Evolutionary conservation across 306 rosid species (phyloP).

Genomic region (Vigna radiata): DNA sequence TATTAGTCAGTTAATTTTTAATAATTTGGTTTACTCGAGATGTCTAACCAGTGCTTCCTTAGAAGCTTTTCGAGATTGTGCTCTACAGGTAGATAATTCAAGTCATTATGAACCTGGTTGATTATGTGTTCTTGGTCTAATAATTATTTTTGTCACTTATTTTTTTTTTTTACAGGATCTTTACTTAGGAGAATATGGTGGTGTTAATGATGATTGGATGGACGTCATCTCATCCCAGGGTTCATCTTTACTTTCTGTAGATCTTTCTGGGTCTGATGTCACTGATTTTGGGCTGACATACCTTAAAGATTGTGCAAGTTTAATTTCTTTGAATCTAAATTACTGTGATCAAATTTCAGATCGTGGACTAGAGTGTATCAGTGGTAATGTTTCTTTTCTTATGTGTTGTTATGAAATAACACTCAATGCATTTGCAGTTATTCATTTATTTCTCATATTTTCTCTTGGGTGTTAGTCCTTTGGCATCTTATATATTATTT

Average conservation of each 20-base stretch:
- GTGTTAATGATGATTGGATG: conserved; percentile 91
- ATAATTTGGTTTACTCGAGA: conserved; percentile 68
- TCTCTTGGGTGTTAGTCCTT: conserved; percentile 27
- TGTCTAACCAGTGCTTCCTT: conserved; percentile 59
- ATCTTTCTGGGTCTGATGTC: conserved; percentile 87
- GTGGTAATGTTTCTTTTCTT: conserved; percentile 58
- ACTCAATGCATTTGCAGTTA: background rate
- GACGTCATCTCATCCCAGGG: conserved; percentile 90
- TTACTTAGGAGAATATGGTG: conserved; percentile 76
- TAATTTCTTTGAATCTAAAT: conserved; percentile 74
- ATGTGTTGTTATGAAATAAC: conserved; percentile 3
- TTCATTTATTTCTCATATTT: conserved; percentile 26
- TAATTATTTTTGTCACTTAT: conserved; percentile 14
- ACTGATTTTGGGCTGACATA: conserved; percentile 74
- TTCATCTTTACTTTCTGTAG: conserved; percentile 80
- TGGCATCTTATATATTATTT: conserved; percentile 5
- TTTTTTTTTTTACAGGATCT: conserved; percentile 65
- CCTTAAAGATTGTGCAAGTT: conserved; percentile 76
- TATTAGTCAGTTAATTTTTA: conserved; percentile 84
- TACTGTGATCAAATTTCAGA: conserved; percentile 85
- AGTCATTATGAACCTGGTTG: conserved; percentile 22
- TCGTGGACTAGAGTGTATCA: conserved; percentile 68
- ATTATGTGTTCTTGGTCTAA: conserved; percentile 34
- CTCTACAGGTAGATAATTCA: conserved; percentile 77
- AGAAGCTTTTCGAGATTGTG: conserved; percentile 83